Evolutionary conservation across 352 stramenopile species (phyloP).

Genomic region (Pythium monospermum): DNA sequence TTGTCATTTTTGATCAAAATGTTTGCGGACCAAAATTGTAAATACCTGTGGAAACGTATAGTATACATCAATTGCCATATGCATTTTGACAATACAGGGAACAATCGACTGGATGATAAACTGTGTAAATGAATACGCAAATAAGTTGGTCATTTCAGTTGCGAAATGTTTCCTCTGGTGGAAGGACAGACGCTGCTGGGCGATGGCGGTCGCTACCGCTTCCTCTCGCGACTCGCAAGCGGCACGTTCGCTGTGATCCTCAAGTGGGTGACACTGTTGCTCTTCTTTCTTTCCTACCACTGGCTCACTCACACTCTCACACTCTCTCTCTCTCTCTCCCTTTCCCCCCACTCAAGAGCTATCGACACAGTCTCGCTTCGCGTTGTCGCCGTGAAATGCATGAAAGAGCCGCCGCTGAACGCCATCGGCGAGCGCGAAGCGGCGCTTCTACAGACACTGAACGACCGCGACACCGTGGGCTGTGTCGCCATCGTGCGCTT

Average conservation of each 20-base stretch:
- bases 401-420: slow-evolving; percentile 39
- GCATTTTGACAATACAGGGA: background rate
- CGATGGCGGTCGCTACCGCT: slow-evolving; percentile 55
- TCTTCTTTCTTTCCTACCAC: background rate
- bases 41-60: no score
- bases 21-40: no score
- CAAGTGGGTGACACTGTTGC: slow-evolving; percentile 24
- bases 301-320: no score
- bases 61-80: background rate
- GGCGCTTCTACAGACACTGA: slow-evolving; percentile 33
- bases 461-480: slow-evolving; percentile 27
- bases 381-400: slow-evolving; percentile 72
- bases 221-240: slow-evolving; percentile 60
- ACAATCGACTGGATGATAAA: background rate
- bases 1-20: no score
- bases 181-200: slow-evolving; percentile 66
- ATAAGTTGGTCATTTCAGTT: background rate
- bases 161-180: slow-evolving; percentile 34
- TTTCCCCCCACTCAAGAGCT: slow-evolving; percentile 26
- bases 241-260: slow-evolving; percentile 72
- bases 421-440: slow-evolving; percentile 57
- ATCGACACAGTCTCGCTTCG: slow-evolving; percentile 34
- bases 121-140: slow-evolving; percentile 2
- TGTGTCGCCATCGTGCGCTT: slow-evolving; percentile 52
- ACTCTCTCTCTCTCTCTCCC: background rate